Base-by-base conservation (phyloP, 176 grass and related monocot genomes). In the Hsuehochloa calcarea region DNA sequence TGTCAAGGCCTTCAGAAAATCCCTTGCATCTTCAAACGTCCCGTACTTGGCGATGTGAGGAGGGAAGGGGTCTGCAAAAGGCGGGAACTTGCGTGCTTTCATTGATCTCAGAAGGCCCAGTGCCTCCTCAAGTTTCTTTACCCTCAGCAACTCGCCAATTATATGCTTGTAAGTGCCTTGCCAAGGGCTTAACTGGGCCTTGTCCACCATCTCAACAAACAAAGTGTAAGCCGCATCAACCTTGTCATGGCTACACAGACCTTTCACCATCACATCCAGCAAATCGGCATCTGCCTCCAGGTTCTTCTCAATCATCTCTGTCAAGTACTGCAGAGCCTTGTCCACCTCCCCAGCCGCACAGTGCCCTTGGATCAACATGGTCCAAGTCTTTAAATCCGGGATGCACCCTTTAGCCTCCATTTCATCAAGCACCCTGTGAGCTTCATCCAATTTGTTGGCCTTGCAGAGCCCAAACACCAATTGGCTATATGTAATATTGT, bases 361-460 rank as follows among this genome's bases (percentile, higher is more conserved):
- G 65, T 92, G 70, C n/a, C 96, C 96, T 38, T 96, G 93, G 44
- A 99, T 87, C 83, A 99, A 82, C 74, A 99, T 51, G 35, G 96
- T 98, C 96, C 96, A 99, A 25, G 96, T 99, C 86, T 99, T 99
- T 15, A 96, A 27, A 84, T 99, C 96, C 2, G 91, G 96, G 25
- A 6, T 19, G 44, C 91, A 95, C 16, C 81, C 88, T 46, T 68
- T 52, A 2, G 68, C 64, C 31, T 88, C 82, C 93, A 99, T 94
- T 89, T 91, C 84, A 79, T 96, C 91, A 0, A 99, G 75, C 84
- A 91, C 74, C 29, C 86, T 83, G 81, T 86, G 77, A 47, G 96
- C 96, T 22, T 98, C 88, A 2, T 96, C 93, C 51, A 93, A 63
- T 74, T 72, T 80, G 73, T 67, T 34, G 40, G 89, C 87, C 65